Evolutionary conservation across 805 yeast species (phyloP).

Genomic region (Naumovozyma dairenensis): DNA sequence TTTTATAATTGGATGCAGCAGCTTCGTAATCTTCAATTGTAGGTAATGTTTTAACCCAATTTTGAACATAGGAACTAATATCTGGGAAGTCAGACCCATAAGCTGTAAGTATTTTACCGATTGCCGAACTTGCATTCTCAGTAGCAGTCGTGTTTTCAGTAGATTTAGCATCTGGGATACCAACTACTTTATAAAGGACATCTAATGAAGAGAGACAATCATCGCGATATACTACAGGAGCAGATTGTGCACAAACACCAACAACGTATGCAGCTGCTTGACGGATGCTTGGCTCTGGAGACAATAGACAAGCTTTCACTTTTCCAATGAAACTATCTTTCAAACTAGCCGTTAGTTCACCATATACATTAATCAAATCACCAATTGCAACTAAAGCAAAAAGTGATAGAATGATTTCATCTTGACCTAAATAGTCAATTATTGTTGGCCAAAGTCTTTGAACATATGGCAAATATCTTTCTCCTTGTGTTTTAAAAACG

Average conservation of each 20-base stretch:
- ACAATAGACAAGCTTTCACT: conserved; percentile 56
- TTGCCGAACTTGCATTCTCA: conserved; percentile 72
- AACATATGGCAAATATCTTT: conserved; percentile 53
- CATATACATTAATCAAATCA: conserved; percentile 73
- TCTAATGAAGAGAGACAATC: conserved; percentile 63
- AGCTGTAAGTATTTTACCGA: conserved; percentile 70
- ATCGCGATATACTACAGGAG: conserved; percentile 54
- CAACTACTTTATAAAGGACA: conserved; percentile 60
- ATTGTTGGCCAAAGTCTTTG: conserved; percentile 55
- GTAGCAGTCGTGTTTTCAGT: conserved; percentile 82
- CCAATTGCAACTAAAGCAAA: conserved; percentile 75
- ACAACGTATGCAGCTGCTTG: conserved; percentile 81
- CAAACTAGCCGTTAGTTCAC: conserved; percentile 53
- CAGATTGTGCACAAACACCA: conserved; percentile 79
- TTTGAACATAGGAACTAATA: conserved; percentile 50
- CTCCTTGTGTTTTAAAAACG: conserved; percentile 53
- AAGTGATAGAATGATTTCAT: conserved; percentile 55
- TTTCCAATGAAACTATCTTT: conserved; percentile 55
- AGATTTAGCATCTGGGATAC: conserved; percentile 72
- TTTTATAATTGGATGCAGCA: conserved; percentile 74
- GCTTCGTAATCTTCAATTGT: conserved; percentile 78
- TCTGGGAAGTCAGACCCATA: conserved; percentile 53
- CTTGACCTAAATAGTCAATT: conserved; percentile 49
- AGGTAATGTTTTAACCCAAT: conserved; percentile 80
- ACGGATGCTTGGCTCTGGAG: conserved; percentile 62